phyloP scores from a whole-genome alignment of 2,329 filamentous ascomycete species.

The Teratosphaeriaceae sp. region DNA sequence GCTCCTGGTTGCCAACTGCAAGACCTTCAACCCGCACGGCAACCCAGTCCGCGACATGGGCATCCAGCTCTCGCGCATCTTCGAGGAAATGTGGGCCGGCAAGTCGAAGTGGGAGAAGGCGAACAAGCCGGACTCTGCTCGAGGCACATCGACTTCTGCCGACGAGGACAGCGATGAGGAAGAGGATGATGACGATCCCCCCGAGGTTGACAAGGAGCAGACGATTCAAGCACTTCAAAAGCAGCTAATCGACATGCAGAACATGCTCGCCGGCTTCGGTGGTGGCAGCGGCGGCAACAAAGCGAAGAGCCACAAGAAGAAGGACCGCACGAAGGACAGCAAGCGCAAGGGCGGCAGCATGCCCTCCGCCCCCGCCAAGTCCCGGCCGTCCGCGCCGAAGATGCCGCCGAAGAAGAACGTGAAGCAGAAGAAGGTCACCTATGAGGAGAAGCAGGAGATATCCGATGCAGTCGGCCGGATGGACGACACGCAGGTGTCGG shows the following conservation, averaged over 20 bases:
- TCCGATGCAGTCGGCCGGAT: constrained; percentile 54
- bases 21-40: constrained; percentile 77
- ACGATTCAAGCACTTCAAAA: constrained; percentile 66
- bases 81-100: constrained; percentile 66
- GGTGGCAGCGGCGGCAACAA: constrained; percentile 23
- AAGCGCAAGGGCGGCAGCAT: constrained; percentile 9
- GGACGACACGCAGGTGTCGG: constrained; percentile 67
- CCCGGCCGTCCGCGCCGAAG: constrained; percentile 22
- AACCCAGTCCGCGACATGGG: constrained; percentile 69
- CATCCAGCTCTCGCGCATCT: constrained; percentile 65
- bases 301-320: constrained; percentile 32
- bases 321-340: constrained; percentile 13
- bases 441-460: constrained; percentile 84
- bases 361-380: constrained; percentile 7
- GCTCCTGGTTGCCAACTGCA: constrained; percentile 83
- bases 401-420: constrained; percentile 40
- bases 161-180: constrained; percentile 64
- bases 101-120: constrained; percentile 77
- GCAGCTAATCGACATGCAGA: constrained; percentile 50
- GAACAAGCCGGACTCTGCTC: constrained; percentile 60
- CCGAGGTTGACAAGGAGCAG: constrained; percentile 34
- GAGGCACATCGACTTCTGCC: constrained; percentile 58
- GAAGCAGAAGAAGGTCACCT: constrained; percentile 57
- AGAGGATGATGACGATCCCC: constrained; percentile 52
- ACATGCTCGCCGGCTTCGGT: constrained; percentile 37